These are phyloP conservation scores for Penicillium occitanis DNA, from an alignment of 2,329 filamentous ascomycete species.

Conservation along the genomic window DNA sequence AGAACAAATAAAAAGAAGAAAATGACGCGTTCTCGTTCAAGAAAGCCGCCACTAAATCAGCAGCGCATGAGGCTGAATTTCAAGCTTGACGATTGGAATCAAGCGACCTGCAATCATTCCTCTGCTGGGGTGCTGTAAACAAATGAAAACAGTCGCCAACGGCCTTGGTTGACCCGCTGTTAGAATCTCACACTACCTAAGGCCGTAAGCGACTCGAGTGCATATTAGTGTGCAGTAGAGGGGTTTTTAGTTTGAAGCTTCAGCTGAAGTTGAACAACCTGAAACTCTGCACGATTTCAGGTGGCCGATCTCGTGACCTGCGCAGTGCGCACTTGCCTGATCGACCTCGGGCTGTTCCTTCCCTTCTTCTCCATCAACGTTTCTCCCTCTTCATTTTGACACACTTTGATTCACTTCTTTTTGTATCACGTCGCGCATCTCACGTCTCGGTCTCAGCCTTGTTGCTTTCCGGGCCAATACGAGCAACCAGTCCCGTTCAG, in stretches of 20 bases:
- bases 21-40: not conserved
- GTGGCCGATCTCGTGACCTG: slow-evolving; percentile 4
- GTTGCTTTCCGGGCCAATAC: not conserved
- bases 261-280: not conserved
- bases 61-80: slow-evolving; percentile 20
- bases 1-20: not conserved
- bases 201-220: not conserved
- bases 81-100: slow-evolving; percentile 16
- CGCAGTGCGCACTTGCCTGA: not conserved
- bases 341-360: not conserved
- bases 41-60: slow-evolving; percentile 1
- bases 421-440: not conserved
- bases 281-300: not conserved
- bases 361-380: not conserved
- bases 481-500: not conserved
- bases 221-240: slow-evolving; percentile 6
- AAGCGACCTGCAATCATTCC: not conserved
- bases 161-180: slow-evolving; percentile 3
- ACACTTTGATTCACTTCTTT: not conserved
- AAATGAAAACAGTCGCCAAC: slow-evolving; percentile 2
- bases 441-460: not conserved
- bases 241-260: slow-evolving; percentile 1
- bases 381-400: not conserved
- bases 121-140: not conserved
- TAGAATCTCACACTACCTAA: not conserved